Evolutionary conservation across 2,329 filamentous ascomycete species (phyloP).

Genomic region (Arthrobotrys sinensis): DNA sequence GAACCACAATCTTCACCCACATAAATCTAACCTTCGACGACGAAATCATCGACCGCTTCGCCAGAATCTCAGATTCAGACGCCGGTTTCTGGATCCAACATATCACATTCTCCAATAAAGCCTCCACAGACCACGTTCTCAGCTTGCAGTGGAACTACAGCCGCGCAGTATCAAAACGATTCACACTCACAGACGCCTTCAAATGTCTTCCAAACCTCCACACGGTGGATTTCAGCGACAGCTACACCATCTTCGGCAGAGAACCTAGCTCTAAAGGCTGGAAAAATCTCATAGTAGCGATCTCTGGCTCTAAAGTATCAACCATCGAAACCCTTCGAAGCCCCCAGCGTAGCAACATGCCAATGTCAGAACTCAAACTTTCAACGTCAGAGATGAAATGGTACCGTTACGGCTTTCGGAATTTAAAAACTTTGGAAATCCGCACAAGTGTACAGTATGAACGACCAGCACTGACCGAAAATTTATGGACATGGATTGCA

Average conservation of each 20-base stretch:
- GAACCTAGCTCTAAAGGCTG: neutral
- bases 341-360: neutral
- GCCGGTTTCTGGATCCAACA: neutral
- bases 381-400: neutral
- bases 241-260: neutral
- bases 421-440: constrained; percentile 2
- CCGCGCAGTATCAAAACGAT: neutral
- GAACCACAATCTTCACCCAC: neutral
- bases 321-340: neutral
- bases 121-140: neutral
- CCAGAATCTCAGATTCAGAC: neutral
- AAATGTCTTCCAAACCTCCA: neutral
- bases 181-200: neutral
- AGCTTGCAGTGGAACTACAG: neutral
- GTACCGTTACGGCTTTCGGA: neutral
- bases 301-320: neutral
- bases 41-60: neutral
- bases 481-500: neutral
- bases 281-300: neutral
- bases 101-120: neutral
- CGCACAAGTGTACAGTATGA: neutral
- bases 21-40: neutral
- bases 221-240: neutral
- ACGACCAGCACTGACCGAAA: neutral
- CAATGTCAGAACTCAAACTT: neutral